phyloP scores from a whole-genome alignment of 2,329 filamentous ascomycete species.

The Fusarium dlaminii region DNA sequence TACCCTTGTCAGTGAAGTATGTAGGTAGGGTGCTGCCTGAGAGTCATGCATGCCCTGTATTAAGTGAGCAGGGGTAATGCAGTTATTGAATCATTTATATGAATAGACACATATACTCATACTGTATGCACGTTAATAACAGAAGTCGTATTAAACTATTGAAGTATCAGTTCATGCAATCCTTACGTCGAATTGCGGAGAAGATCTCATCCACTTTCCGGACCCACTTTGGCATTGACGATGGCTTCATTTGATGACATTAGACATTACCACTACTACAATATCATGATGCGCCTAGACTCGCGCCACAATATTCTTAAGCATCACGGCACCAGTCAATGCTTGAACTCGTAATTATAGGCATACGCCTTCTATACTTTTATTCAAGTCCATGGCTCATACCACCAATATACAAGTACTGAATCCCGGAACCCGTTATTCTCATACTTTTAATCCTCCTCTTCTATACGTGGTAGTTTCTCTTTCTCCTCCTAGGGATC shows the following conservation, averaged over 20 bases:
- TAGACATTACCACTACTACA: not conserved
- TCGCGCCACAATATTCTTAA: no score
- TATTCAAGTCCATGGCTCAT: constrained; percentile 8
- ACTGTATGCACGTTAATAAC: not conserved
- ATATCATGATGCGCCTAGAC: not conserved
- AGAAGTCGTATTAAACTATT: not conserved
- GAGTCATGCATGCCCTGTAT: constrained; percentile 9
- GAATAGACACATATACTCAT: not conserved
- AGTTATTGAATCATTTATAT: not conserved
- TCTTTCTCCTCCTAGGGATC: constrained; percentile 37
- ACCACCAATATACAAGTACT: constrained; percentile 1
- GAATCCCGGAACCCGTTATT: not conserved
- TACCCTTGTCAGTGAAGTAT: constrained; percentile 15
- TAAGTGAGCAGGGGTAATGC: not conserved
- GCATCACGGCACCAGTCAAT: not conserved
- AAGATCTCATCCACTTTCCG: not conserved
- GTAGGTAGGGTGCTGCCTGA: constrained; percentile 27
- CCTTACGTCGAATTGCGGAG: constrained; percentile 26
- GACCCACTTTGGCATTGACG: constrained; percentile 2
- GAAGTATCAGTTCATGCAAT: constrained; percentile 22
- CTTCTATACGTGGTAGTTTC: constrained; percentile 1
- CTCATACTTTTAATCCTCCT: constrained; percentile 13
- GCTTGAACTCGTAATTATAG: not conserved
- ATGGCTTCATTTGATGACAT: constrained; percentile 3
- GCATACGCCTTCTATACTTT: constrained; percentile 27